Conservation (phyloP, 495 filamentous ascomycete species). For the Cenococcum geophilum region DNA sequence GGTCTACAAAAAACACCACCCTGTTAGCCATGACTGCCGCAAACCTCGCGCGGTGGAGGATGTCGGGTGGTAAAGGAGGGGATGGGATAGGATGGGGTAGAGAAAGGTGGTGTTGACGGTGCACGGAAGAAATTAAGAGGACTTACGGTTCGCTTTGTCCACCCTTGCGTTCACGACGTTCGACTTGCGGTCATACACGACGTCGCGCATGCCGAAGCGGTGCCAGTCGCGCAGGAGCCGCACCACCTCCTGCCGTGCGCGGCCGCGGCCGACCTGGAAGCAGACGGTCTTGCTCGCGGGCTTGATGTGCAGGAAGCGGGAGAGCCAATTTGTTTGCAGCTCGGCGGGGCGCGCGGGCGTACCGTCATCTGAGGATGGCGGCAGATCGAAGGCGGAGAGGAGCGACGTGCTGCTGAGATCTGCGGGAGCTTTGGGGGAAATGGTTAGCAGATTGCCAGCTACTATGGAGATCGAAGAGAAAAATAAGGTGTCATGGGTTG, state of each 20-base stretch:
- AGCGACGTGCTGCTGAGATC: constrained; percentile 19
- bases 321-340: constrained; percentile 72
- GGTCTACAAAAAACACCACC: constrained; percentile 43
- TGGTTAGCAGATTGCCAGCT: neutral
- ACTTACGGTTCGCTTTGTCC: constrained; percentile 69
- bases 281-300: constrained; percentile 68
- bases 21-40: neutral
- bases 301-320: constrained; percentile 81
- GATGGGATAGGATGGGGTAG: constrained; percentile 7
- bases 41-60: constrained; percentile 10
- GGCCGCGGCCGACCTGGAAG: constrained; percentile 60
- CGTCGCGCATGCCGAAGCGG: constrained; percentile 66
- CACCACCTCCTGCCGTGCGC: constrained; percentile 67
- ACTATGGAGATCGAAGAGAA: neutral
- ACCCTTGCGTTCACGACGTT: constrained; percentile 72
- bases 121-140: constrained; percentile 50
- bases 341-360: constrained; percentile 40
- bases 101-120: neutral
- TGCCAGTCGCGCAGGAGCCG: constrained; percentile 71
- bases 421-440: neutral
- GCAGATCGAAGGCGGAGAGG: constrained; percentile 18
- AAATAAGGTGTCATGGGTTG: neutral
- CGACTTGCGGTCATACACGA: constrained; percentile 65
- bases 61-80: neutral
- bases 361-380: constrained; percentile 22